These are phyloP conservation scores for Scutellaria barbata DNA, from an alignment of 257 asterid genomes.

Conservation along the genomic window DNA sequence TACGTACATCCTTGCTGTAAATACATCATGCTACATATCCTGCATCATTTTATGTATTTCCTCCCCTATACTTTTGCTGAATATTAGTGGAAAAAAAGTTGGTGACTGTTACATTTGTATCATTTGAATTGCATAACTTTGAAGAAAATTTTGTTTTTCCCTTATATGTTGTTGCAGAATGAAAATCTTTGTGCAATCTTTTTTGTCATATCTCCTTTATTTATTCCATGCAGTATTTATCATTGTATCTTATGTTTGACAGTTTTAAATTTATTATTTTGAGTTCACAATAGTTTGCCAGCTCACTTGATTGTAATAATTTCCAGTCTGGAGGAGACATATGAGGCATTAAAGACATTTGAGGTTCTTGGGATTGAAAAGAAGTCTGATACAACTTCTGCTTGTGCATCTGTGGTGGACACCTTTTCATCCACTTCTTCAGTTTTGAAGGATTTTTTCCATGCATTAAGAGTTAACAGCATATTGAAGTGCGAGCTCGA, in stretches of 20 bases:
- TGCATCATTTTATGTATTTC: slow-evolving; percentile 5
- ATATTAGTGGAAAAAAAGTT: not conserved
- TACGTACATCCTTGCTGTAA: not conserved
- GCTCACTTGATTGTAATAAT: slow-evolving; percentile 33
- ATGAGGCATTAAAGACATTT: slow-evolving; percentile 78
- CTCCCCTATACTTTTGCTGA: slow-evolving; percentile 2
- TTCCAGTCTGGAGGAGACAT: slow-evolving; percentile 80
- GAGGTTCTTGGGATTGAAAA: slow-evolving; percentile 82
- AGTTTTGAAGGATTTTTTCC: slow-evolving; percentile 61
- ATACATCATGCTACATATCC: not conserved
- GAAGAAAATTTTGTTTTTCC: not conserved
- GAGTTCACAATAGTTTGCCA: slow-evolving; percentile 21
- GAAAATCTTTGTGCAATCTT: slow-evolving; percentile 23
- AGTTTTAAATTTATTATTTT: not conserved
- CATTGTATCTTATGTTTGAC: not conserved
- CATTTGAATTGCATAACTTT: not conserved
- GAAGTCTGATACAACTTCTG: slow-evolving; percentile 53
- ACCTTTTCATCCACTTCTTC: slow-evolving; percentile 62
- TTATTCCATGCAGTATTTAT: not conserved
- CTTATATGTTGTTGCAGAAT: slow-evolving; percentile 1
- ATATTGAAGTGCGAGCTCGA: slow-evolving; percentile 73
- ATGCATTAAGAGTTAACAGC: slow-evolving; percentile 73
- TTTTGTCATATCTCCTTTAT: slow-evolving; percentile 2
- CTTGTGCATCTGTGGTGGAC: slow-evolving; percentile 64
- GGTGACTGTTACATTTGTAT: slow-evolving; percentile 4